Evolutionary conservation across 176 grass and related monocot genomes (phyloP), one percentile per base, ranked within the genome.

Genomic region (Zoysia japonica): DNA sequence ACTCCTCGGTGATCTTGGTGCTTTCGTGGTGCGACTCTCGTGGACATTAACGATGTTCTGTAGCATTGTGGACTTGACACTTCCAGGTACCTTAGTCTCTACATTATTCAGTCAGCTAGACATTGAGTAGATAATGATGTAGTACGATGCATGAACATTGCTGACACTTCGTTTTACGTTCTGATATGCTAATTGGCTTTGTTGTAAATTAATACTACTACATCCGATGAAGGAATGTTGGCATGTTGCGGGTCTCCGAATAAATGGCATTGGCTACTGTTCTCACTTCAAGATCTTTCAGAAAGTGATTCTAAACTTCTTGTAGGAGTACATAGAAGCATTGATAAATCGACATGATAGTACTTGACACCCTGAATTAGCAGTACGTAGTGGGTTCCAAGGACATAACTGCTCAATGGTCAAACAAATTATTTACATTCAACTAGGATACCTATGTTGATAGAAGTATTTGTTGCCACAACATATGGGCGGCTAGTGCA

Each of bases 401-500:
- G 51, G 35, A 57, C 8, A 47, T 9, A 50, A 60, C 35, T 72
- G 60, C 17, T 72, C 9, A 8, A 64, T 40, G 45, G 52, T 64
- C 36, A 16, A 16, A 45, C 65, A 48, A 85, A 38, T 44, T 71
- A 46, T 85, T 85, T 82, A 85, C 83, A 85, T 52, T 52, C 12
- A 77, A 81, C 60, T 73, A 78, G 44, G 52, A 11, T 44, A 39
- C 74, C 44, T 74, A 83, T 55, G 8, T 41, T 50, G 17, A 37
- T 59, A 65, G 35, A 14, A 49, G 49, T 64, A 56, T 55, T 11
- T 61, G 37, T 19, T 39, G 37, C 74, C 14, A 10, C 9, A 2
- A 43, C 2, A 57, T 8, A 85, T 81, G 67, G 67, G 63, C 64
- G 41, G 38, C 67, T 17, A 68, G 19, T 72, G 67, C 49, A 54